A percentile compares a stretch with the other conserved stretches of the same genome.
Conservation (phyloP, 2,329 filamentous ascomycete genomes). For the Thielaviopsis musarum region DNA sequence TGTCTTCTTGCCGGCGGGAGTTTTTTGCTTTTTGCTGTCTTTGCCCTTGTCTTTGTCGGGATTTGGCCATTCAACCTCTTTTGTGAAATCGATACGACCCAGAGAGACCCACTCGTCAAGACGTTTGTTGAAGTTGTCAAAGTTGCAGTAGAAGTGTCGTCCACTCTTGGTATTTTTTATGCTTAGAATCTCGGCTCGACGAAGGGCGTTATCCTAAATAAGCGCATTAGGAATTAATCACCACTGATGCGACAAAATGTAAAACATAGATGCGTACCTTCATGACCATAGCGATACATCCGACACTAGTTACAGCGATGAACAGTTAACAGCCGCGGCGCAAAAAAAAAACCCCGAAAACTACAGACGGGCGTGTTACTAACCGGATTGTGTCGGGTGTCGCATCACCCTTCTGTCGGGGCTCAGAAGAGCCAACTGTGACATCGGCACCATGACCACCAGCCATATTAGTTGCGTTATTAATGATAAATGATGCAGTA, state of each 20-base stretch:
- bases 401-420: conserved; percentile 58
- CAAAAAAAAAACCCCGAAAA: not conserved
- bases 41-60: conserved; percentile 75
- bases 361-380: conserved; percentile 17
- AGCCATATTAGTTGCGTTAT: not conserved
- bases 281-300: conserved; percentile 43
- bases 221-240: not conserved
- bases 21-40: conserved; percentile 57
- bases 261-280: conserved; percentile 20
- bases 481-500: not conserved
- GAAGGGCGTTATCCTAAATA: conserved; percentile 52
- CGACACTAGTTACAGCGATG: conserved; percentile 21
- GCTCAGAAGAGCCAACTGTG: conserved; percentile 38
- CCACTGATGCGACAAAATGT: not conserved
- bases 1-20: conserved; percentile 39
- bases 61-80: conserved; percentile 92
- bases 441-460: conserved; percentile 27
- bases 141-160: conserved; percentile 88
- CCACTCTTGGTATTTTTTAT: conserved; percentile 81
- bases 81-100: conserved; percentile 65
- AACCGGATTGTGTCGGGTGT: conserved; percentile 72
- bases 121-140: conserved; percentile 92
- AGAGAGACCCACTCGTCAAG: conserved; percentile 74
- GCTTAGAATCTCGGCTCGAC: conserved; percentile 91
- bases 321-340: not conserved